Percentiles rank a stretch among this genome's conserved stretches.
Conservation (phyloP, 257 asterid genomes). For the Ilex aquifolium region DNA sequence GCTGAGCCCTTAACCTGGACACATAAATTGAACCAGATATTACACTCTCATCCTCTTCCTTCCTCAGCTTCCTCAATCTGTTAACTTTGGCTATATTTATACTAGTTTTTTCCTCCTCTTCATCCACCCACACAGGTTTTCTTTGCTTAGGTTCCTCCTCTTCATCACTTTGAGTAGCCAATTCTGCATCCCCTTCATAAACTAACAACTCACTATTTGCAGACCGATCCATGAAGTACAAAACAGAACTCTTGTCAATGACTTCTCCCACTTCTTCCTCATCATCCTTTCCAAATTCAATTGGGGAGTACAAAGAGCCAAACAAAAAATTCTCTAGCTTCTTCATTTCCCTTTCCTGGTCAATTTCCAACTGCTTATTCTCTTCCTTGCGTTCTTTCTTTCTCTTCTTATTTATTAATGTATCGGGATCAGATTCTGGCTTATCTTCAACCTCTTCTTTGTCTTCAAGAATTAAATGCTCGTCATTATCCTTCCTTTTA, state of each 20-base stretch:
- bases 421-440: slow-evolving; percentile 14
- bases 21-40: slow-evolving; percentile 63
- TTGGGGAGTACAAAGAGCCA: slow-evolving; percentile 63
- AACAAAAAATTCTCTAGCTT: slow-evolving; percentile 58
- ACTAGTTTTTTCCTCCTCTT: slow-evolving; percentile 65
- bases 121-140: slow-evolving; percentile 81
- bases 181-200: slow-evolving; percentile 48
- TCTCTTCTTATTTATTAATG: slow-evolving; percentile 30
- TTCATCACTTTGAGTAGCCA: slow-evolving; percentile 19
- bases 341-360: slow-evolving; percentile 63
- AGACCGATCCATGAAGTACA: slow-evolving; percentile 61
- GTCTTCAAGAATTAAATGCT: slow-evolving; percentile 12
- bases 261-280: slow-evolving; percentile 36
- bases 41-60: slow-evolving; percentile 61
- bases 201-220: slow-evolving; percentile 50
- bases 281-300: slow-evolving; percentile 50
- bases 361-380: slow-evolving; percentile 28
- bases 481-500: slow-evolving; percentile 28
- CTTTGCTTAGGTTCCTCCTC: slow-evolving; percentile 23
- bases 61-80: slow-evolving; percentile 73
- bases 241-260: slow-evolving; percentile 36
- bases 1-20: slow-evolving; percentile 84
- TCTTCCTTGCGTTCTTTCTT: slow-evolving; percentile 38
- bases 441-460: slow-evolving; percentile 27
- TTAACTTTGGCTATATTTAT: slow-evolving; percentile 69